These are phyloP conservation scores for Hypoxylon sp. DNA, from an alignment of 2,329 filamentous ascomycete species.

Conservation along the genomic window DNA sequence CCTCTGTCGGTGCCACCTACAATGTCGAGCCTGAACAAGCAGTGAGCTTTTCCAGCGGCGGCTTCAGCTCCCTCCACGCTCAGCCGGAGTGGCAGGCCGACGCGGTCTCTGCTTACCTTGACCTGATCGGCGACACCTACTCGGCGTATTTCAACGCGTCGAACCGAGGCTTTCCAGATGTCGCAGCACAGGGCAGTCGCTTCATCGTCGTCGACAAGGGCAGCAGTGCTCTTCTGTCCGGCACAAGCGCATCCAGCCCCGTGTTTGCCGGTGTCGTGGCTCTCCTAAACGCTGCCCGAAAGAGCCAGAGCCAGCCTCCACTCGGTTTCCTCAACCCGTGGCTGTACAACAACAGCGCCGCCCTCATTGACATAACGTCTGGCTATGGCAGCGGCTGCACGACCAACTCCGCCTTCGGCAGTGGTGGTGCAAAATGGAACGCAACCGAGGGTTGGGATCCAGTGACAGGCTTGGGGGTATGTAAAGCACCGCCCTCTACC, in stretches of 20 bases:
- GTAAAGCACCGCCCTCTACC: too few species aligned
- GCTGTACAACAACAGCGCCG: slow-evolving; percentile 46
- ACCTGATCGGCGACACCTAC: slow-evolving; percentile 51
- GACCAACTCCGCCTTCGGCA: slow-evolving; percentile 38
- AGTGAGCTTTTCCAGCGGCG: slow-evolving; percentile 51
- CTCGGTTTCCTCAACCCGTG: slow-evolving; percentile 47
- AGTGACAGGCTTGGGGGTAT: slow-evolving; percentile 47
- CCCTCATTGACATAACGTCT: slow-evolving; percentile 44
- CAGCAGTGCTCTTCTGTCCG: slow-evolving; percentile 40
- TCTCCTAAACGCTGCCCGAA: slow-evolving; percentile 53
- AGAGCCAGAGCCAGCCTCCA: slow-evolving; percentile 46
- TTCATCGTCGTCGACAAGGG: slow-evolving; percentile 51
- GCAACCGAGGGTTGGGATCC: slow-evolving; percentile 46
- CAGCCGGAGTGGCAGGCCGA: slow-evolving; percentile 47
- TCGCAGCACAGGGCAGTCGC: slow-evolving; percentile 59
- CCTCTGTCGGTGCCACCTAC: slow-evolving; percentile 63
- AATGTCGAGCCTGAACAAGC: slow-evolving; percentile 48
- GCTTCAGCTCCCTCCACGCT: slow-evolving; percentile 51
- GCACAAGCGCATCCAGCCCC: slow-evolving; percentile 50
- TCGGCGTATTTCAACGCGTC: slow-evolving; percentile 48
- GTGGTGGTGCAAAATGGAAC: slow-evolving; percentile 45
- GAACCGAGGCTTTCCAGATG: slow-evolving; percentile 51
- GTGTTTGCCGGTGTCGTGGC: slow-evolving; percentile 53
- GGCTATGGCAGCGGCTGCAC: slow-evolving; percentile 44
- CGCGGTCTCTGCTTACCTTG: slow-evolving; percentile 47